Evolutionary conservation across 2,329 filamentous ascomycete species (phyloP).

Genomic region (Shiraia bambusicola): DNA sequence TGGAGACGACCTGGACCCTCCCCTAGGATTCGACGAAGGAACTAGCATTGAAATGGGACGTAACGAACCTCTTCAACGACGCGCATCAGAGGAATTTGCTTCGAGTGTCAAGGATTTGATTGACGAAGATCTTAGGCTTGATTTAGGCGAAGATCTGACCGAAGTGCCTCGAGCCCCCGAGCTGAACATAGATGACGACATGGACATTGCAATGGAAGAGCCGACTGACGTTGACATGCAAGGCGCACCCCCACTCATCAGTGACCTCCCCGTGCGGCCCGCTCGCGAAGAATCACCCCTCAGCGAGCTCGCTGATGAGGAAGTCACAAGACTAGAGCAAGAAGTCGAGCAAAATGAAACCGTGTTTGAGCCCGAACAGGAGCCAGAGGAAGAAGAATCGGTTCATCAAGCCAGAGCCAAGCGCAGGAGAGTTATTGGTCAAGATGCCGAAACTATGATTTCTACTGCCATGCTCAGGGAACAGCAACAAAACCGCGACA

Average conservation of each 20-base stretch:
- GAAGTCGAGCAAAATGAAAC: conserved; percentile 50
- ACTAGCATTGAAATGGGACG: conserved; percentile 84
- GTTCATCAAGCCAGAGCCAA: conserved; percentile 69
- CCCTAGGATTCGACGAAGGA: conserved; percentile 33
- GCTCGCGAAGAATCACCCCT: conserved; percentile 56
- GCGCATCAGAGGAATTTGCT: conserved; percentile 35
- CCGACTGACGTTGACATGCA: conserved; percentile 51
- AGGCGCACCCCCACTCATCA: conserved; percentile 37
- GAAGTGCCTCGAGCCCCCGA: conserved; percentile 26
- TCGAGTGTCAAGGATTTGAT: conserved; percentile 54
- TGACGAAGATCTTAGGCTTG: conserved; percentile 53
- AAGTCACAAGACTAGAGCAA: conserved; percentile 65
- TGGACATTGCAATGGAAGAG: conserved; percentile 49
- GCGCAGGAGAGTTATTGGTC: conserved; percentile 77
- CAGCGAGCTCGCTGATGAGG: conserved; percentile 54
- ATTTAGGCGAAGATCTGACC: conserved; percentile 51
- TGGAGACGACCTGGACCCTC: conserved; percentile 50
- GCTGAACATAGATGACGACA: conserved; percentile 33
- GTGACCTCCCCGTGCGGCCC: conserved; percentile 50
- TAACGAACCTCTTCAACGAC: conserved; percentile 68
- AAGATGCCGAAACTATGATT: conserved; percentile 80
- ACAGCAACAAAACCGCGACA: conserved; percentile 81
- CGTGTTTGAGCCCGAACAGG: conserved; percentile 50
- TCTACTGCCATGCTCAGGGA: conserved; percentile 72
- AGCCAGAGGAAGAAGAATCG: conserved; percentile 57